Evolutionary conservation across 2,329 filamentous ascomycete genomes (phyloP).

Genomic region (Botrytis squamosa): DNA sequence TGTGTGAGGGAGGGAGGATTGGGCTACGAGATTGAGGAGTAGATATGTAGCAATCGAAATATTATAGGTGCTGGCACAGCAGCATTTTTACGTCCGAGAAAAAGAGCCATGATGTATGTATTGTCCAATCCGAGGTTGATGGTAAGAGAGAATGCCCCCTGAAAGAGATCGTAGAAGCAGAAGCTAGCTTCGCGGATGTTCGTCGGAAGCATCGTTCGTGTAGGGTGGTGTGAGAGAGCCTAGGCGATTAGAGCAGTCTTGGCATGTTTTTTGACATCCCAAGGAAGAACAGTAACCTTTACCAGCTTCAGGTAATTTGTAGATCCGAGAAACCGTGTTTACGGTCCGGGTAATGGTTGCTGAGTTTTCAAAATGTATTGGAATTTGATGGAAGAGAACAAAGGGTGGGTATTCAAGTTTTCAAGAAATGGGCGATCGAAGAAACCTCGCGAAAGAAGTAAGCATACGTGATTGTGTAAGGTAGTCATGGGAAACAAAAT

Average conservation of each 20-base stretch:
- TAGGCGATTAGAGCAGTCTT: neutral
- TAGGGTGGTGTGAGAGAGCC: neutral
- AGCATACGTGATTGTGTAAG: neutral
- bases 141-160: too few relatives aligned
- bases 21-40: neutral
- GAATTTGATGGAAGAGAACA: too few relatives aligned
- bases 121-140: neutral
- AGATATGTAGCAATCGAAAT: neutral
- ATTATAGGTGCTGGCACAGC: neutral
- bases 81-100: neutral
- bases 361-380: neutral
- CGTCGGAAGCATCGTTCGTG: neutral
- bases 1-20: neutral
- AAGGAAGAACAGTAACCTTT: neutral
- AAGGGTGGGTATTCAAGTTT: fast-evolving
- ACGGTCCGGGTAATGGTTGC: neutral
- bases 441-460: neutral
- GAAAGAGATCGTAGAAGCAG: too few relatives aligned
- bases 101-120: neutral
- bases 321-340: neutral
- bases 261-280: neutral
- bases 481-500: neutral
- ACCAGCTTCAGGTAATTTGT: fast-evolving
- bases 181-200: neutral
- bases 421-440: too few relatives aligned